Conservation (phyloP, 1,139 yeast genomes). For the Zygosaccharomyces sapae region DNA sequence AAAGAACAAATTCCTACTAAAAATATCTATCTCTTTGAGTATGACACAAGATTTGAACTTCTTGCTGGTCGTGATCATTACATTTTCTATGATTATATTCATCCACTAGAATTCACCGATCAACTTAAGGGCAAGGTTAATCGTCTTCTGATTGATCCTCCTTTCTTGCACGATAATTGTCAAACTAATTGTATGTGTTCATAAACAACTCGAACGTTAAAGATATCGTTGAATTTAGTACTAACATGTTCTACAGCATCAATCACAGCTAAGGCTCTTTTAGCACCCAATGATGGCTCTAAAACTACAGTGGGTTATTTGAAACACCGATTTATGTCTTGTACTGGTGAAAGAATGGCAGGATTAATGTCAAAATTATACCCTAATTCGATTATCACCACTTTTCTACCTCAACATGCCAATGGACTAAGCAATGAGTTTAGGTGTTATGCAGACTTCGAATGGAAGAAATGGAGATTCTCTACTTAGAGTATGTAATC, state of each 20-base stretch:
- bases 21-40: slow-evolving; percentile 71
- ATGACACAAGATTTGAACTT: slow-evolving; percentile 66
- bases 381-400: slow-evolving; percentile 60
- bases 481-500: background rate
- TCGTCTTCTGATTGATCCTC: slow-evolving; percentile 81
- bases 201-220: background rate
- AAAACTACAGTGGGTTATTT: slow-evolving; percentile 41
- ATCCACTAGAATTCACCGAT: slow-evolving; percentile 61
- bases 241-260: slow-evolving; percentile 40
- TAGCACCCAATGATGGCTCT: slow-evolving; percentile 41
- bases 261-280: slow-evolving; percentile 58
- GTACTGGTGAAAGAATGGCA: slow-evolving; percentile 87
- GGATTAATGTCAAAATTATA: slow-evolving; percentile 56
- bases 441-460: slow-evolving; percentile 76
- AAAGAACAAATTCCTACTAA: slow-evolving; percentile 55
- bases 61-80: slow-evolving; percentile 67
- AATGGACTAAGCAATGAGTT: slow-evolving; percentile 86
- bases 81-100: slow-evolving; percentile 68
- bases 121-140: slow-evolving; percentile 60
- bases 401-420: slow-evolving; percentile 72
- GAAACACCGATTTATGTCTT: slow-evolving; percentile 56
- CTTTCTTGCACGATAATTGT: slow-evolving; percentile 76
- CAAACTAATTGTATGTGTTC: slow-evolving; percentile 52
- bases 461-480: slow-evolving; percentile 50
- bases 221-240: background rate